phyloP scores from a whole-genome alignment of 495 filamentous ascomycete species.

The Podospora appendiculata region DNA sequence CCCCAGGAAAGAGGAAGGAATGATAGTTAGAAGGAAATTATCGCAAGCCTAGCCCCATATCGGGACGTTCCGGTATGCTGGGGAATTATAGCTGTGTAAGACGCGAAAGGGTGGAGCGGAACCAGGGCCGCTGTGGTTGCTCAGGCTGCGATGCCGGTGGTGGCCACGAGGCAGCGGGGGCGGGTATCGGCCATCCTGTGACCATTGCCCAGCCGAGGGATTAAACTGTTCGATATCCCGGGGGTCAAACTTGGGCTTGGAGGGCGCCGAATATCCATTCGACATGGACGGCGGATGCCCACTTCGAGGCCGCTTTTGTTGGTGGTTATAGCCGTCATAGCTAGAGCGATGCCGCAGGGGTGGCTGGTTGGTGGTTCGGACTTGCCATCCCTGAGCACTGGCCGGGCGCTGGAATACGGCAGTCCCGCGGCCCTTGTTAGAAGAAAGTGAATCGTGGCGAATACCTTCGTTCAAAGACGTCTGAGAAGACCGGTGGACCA shows the following conservation, averaged over 20 bases:
- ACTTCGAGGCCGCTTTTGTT: constrained; percentile 9
- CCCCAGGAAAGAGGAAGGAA: too few species aligned
- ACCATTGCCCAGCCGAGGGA: constrained; percentile 18
- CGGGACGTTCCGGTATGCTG: constrained; percentile 36
- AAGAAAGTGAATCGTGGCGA: constrained; percentile 21
- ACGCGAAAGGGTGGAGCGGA: constrained; percentile 29
- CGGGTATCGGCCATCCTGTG: constrained; percentile 21
- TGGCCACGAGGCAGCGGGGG: constrained; percentile 27
- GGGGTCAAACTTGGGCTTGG: constrained; percentile 16
- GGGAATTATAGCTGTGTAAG: constrained; percentile 42
- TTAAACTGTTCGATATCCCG: constrained; percentile 23
- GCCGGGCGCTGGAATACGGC: constrained; percentile 11
- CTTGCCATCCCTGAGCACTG: constrained; percentile 18
- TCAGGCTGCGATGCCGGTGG: constrained; percentile 31
- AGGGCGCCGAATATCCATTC: constrained; percentile 25
- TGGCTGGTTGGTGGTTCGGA: constrained; percentile 10
- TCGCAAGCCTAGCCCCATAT: constrained; percentile 29
- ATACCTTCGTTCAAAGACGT: constrained; percentile 21
- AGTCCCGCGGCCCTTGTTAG: constrained; percentile 13
- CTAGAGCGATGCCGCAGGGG: constrained; percentile 31
- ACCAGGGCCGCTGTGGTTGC: constrained; percentile 7
- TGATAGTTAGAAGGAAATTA: too few species aligned
- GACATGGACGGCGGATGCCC: constrained; percentile 30
- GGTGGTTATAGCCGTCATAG: constrained; percentile 29
- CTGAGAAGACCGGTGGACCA: constrained; percentile 18